Evolutionary conservation across 2,329 filamentous ascomycete genomes (phyloP).

Genomic region (Raffaelea ambrosiae): DNA sequence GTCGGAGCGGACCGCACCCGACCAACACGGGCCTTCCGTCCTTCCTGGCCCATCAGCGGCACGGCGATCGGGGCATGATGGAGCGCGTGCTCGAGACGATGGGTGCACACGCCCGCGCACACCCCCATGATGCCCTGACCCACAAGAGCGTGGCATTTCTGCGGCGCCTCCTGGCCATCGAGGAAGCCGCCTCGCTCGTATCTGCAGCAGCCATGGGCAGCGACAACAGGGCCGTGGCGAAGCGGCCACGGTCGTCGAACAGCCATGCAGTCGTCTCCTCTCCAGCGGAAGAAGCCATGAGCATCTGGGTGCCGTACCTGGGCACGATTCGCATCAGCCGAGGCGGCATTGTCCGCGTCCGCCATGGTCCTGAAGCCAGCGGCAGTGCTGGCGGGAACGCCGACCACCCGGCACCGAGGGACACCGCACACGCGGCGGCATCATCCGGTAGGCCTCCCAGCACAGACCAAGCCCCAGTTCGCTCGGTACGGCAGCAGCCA

Average conservation of each 20-base stretch:
- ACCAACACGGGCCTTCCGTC: too few species aligned
- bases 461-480: too few species aligned
- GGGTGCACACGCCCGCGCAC: constrained; percentile 15
- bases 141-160: constrained; percentile 24
- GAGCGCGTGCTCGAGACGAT: constrained; percentile 27
- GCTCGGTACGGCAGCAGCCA: too few species aligned
- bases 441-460: too few species aligned
- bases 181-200: constrained; percentile 16
- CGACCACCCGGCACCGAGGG: background rate
- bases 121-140: constrained; percentile 18
- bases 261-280: background rate
- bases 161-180: constrained; percentile 27
- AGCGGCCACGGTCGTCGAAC: too few species aligned
- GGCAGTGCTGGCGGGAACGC: background rate
- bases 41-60: constrained; percentile 30
- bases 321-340: constrained; percentile 27
- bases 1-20: too few species aligned
- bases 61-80: constrained; percentile 31
- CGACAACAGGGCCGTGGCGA: too few species aligned
- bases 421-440: too few species aligned
- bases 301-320: constrained; percentile 33
- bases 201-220: background rate
- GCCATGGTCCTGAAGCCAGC: too few species aligned
- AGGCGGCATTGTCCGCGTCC: constrained; percentile 6
- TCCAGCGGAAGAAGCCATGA: constrained; percentile 3